phyloP scores from a whole-genome alignment of 1,284 basidiomycete species.

The Chondrostereum purpureum region DNA sequence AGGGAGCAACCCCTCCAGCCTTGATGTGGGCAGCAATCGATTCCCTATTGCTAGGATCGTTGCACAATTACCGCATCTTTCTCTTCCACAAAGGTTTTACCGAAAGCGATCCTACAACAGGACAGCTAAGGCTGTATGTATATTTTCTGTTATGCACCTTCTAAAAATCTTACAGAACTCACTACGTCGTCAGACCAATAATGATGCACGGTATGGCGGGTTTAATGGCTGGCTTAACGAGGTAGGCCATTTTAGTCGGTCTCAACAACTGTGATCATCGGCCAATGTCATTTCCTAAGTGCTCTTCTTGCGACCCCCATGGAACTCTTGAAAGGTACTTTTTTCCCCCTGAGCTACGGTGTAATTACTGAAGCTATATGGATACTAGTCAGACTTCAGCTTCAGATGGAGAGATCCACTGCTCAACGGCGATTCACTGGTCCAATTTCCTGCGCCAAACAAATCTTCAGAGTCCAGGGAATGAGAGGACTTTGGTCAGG shows the following conservation, averaged over 20 bases:
- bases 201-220: constrained; percentile 65
- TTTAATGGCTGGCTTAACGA: constrained; percentile 71
- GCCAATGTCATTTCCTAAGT: constrained; percentile 31
- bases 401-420: constrained; percentile 56
- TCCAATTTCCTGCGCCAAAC: constrained; percentile 53
- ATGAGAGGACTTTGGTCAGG: constrained; percentile 58
- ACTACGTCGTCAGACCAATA: constrained; percentile 29
- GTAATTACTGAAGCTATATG: constrained; percentile 7
- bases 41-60: constrained; percentile 66
- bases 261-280: no score
- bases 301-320: constrained; percentile 66
- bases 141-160: neutral
- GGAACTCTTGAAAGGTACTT: constrained; percentile 61
- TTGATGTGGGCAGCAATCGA: constrained; percentile 76
- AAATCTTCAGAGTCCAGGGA: constrained; percentile 52
- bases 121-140: constrained; percentile 33
- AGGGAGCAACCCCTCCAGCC: constrained; percentile 66
- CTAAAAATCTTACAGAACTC: no score
- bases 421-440: constrained; percentile 58
- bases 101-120: constrained; percentile 39
- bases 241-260: constrained; percentile 27
- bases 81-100: constrained; percentile 49
- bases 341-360: constrained; percentile 5
- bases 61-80: constrained; percentile 69
- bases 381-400: constrained; percentile 63